These are phyloP conservation scores for Leishmania arabica DNA, from an alignment of 208 protist genomes.

Conservation along the genomic window DNA sequence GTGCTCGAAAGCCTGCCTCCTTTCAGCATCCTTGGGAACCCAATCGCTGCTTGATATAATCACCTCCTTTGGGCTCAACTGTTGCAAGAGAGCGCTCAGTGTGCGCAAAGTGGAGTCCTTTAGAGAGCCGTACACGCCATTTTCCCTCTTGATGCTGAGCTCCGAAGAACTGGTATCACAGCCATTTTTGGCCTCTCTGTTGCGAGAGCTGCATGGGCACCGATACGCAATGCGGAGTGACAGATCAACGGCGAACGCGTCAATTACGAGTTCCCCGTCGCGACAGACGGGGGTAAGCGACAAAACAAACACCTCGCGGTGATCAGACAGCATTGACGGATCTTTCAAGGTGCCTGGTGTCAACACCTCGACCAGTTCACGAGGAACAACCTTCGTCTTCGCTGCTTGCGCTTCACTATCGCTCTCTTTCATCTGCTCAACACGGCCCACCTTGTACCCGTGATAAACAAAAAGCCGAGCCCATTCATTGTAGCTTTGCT, in stretches of 20 bases:
- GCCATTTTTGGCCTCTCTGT: background rate
- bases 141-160: constrained; percentile 4
- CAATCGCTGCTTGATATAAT: constrained; percentile 49
- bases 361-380: constrained; percentile 89
- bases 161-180: background rate
- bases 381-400: constrained; percentile 73
- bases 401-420: constrained; percentile 26
- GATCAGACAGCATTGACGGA: constrained; percentile 74
- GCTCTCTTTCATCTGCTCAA: constrained; percentile 92
- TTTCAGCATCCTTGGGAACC: background rate
- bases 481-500: constrained; percentile 92
- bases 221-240: constrained; percentile 72
- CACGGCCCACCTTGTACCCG: constrained; percentile 93
- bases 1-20: background rate
- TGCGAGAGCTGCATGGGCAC: constrained; percentile 47
- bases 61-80: constrained; percentile 78
- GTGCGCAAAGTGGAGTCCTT: constrained; percentile 30
- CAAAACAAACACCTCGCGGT: constrained; percentile 72
- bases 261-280: constrained; percentile 23
- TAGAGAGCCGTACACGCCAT: background rate
- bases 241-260: constrained; percentile 83
- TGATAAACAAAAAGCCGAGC: constrained; percentile 91
- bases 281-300: constrained; percentile 39
- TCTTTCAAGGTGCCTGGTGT: constrained; percentile 94
- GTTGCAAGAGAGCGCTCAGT: constrained; percentile 67